phyloP scores from a whole-genome alignment of 2,329 filamentous ascomycete species.

The Berkeleyomyces basicola region DNA sequence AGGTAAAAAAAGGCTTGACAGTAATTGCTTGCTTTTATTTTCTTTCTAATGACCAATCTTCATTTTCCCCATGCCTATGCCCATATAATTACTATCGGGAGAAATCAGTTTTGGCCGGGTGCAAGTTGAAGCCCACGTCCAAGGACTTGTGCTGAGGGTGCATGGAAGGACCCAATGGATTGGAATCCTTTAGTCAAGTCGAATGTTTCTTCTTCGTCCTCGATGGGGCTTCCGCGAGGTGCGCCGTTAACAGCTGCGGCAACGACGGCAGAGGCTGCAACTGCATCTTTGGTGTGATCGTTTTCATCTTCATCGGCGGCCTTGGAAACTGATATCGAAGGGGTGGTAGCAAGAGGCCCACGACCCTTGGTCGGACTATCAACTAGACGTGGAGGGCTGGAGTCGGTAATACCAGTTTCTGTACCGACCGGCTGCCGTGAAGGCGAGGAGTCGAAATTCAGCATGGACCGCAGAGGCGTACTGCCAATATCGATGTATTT shows the following conservation, averaged over 20 bases:
- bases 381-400: slow-evolving; percentile 3
- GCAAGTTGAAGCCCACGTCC: slow-evolving; percentile 24
- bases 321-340: slow-evolving; percentile 9
- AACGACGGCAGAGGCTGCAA: slow-evolving; percentile 13
- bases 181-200: slow-evolving; percentile 48
- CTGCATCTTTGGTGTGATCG: slow-evolving; percentile 15
- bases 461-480: slow-evolving; percentile 43
- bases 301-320: slow-evolving; percentile 20
- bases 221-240: slow-evolving; percentile 12
- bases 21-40: too few species aligned
- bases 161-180: slow-evolving; percentile 47
- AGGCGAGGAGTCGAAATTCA: slow-evolving; percentile 41
- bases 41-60: not conserved
- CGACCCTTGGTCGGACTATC: slow-evolving; percentile 18
- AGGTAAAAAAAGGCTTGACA: too few species aligned
- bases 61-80: not conserved
- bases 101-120: not conserved
- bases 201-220: slow-evolving; percentile 37
- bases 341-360: slow-evolving; percentile 1
- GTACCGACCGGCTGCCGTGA: slow-evolving; percentile 28
- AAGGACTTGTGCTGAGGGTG: slow-evolving; percentile 24
- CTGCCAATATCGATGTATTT: slow-evolving; percentile 64
- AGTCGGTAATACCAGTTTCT: not conserved
- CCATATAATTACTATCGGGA: not conserved
- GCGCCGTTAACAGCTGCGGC: slow-evolving; percentile 13